Percentiles rank a stretch among this genome's conserved stretches.
phyloP scores from a whole-genome alignment of 768 basidiomycete species.

The Coprinellus micaceus region DNA sequence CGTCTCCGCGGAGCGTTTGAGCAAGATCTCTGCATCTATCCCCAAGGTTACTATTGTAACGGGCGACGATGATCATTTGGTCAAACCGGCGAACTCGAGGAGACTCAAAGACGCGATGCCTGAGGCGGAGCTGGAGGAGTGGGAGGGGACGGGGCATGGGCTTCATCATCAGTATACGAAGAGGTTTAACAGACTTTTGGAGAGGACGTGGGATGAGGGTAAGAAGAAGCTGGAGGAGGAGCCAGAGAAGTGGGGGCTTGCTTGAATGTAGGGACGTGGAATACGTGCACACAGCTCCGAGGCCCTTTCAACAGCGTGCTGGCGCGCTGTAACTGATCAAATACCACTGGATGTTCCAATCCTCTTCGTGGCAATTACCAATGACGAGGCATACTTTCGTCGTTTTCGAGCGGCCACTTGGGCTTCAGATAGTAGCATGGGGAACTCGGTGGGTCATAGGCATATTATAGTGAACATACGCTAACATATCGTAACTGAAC shows the following conservation, averaged over 20 bases:
- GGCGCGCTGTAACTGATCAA: too few relatives aligned
- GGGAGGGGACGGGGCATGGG: conserved; percentile 64
- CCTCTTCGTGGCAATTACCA: too few relatives aligned
- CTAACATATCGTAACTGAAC: too few relatives aligned
- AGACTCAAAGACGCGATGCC: conserved; percentile 58
- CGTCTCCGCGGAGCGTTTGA: conserved; percentile 47
- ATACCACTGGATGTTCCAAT: too few relatives aligned
- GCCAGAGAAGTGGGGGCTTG: conserved; percentile 12
- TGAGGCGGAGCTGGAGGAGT: conserved; percentile 52
- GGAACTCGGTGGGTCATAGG: too few relatives aligned
- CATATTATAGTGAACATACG: too few relatives aligned
- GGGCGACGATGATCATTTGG: conserved; percentile 61
- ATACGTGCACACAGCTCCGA: too few relatives aligned
- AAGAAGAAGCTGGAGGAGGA: conserved; percentile 22
- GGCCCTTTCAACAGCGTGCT: too few relatives aligned
- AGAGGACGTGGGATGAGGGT: conserved; percentile 55
- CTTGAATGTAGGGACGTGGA: too few relatives aligned
- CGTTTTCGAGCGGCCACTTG: too few relatives aligned
- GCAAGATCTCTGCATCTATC: conserved; percentile 46
- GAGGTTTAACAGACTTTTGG: conserved; percentile 54
- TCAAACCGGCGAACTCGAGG: conserved; percentile 47
- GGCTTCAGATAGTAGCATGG: too few relatives aligned
- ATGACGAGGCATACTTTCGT: too few relatives aligned
- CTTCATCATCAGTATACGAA: conserved; percentile 46
- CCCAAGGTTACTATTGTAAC: conserved; percentile 69